These are phyloP conservation scores for Leishmania arabica DNA, from an alignment of 208 protist species.

Conservation along the genomic window DNA sequence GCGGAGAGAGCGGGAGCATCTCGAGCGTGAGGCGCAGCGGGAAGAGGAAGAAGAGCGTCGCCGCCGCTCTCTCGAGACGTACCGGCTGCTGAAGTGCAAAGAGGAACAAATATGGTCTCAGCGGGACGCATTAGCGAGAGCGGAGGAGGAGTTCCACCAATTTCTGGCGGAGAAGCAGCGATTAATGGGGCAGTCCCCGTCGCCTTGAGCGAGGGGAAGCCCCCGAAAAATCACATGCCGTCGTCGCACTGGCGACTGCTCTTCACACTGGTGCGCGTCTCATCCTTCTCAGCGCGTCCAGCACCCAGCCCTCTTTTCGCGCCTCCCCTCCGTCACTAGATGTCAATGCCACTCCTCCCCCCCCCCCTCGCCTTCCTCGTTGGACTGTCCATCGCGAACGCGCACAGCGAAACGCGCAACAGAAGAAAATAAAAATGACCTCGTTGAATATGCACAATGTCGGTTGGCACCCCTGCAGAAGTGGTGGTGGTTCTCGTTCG, in stretches of 20 bases:
- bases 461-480: background rate
- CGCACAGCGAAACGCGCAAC: background rate
- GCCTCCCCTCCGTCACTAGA: background rate
- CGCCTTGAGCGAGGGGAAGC: background rate
- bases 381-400: background rate
- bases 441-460: background rate
- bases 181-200: slow-evolving; percentile 10
- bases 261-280: background rate
- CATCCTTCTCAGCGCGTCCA: background rate
- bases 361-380: background rate
- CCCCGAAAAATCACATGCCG: background rate
- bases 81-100: slow-evolving; percentile 34
- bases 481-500: background rate
- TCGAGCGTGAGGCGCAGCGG: slow-evolving; percentile 40
- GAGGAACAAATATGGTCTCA: slow-evolving; percentile 60
- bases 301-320: background rate
- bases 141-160: slow-evolving; percentile 48
- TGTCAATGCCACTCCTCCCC: background rate
- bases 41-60: slow-evolving; percentile 51
- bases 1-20: slow-evolving; percentile 42
- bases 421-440: background rate
- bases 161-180: slow-evolving; percentile 44
- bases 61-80: slow-evolving; percentile 32
- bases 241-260: background rate
- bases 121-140: slow-evolving; percentile 41